Evolutionary conservation across 176 grass and related monocot genomes (phyloP), one percentile per base, ranked within the genome.

Genomic region (Cenchrus fungigraminus): DNA sequence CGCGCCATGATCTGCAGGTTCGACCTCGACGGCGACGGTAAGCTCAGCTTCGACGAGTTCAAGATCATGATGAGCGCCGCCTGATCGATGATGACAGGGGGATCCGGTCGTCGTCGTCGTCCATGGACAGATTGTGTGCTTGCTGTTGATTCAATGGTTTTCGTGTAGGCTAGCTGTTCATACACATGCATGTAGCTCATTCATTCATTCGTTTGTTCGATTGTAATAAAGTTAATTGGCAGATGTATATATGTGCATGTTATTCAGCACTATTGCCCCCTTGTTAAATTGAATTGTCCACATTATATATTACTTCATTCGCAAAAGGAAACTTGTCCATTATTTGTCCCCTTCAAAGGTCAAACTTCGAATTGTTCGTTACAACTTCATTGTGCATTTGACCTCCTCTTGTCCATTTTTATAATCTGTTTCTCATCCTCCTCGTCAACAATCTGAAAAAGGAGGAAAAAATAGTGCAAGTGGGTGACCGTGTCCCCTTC

Each of bases 31-130:
- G 83, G 87, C 9, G 86, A 92, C 12, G 87, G 90, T 4, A 79
- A 89, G 4, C 83, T 92, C 32, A 89, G 61, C 83, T 92, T 89
- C 61, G 79, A 92, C 42, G 90, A 92, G 87, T 92, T 92, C 90
- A 79, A 79, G 79, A 63, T 83, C 68, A 86, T 86, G 90, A 86
- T 92, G 90, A 81, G n/a, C 77, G 53, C 82, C 77, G 53, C 82
- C 6, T 32, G 31, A 32, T 16, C 4, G 16, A 55, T 53, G 3
- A 53, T 40, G 12, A 9, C 2, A 3, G 37, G 37, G 37, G 37
- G 37, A 4, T 40, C 37, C 31, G 31, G 31, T 32, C 31, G 31
- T 32, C 31, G 31, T 32, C 31, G 31, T 32, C 31, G 31, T 32
- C 31, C 31, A 2, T 32, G 31, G 31, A 6, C 55, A 14, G 20